phyloP scores from a whole-genome alignment of 2,329 filamentous ascomycete species.

The Verticillium nonalfalfae region DNA sequence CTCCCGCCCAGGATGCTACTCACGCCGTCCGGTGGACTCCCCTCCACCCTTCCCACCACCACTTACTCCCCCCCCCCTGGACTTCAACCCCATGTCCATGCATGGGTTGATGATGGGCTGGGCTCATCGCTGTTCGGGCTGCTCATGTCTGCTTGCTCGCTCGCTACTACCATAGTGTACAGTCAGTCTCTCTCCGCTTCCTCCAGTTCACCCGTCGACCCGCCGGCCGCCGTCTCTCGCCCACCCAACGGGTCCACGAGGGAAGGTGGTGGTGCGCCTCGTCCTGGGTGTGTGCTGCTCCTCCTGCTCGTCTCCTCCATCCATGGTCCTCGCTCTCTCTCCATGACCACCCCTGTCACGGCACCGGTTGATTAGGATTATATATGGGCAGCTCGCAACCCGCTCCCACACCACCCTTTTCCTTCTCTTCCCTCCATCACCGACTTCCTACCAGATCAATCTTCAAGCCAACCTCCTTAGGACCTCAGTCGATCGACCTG shows the following conservation, averaged over 20 bases:
- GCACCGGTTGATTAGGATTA: constrained; percentile 2
- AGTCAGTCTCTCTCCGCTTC: not conserved
- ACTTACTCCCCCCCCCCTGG: not conserved
- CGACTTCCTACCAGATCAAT: constrained; percentile 14
- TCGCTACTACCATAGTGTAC: not conserved
- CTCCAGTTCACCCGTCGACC: not conserved
- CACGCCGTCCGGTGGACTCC: not conserved
- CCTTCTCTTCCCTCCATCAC: constrained; percentile 10
- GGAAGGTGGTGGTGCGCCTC: not conserved
- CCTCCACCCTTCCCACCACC: not conserved
- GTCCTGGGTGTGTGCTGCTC: not conserved
- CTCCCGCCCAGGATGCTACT: not conserved
- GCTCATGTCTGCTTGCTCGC: not conserved
- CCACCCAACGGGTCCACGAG: constrained; percentile 2
- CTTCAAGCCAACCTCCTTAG: constrained; percentile 10
- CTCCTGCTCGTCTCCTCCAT: constrained; percentile 1
- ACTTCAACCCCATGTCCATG: constrained; percentile 4
- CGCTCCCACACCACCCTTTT: constrained; percentile 1
- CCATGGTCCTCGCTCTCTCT: not conserved
- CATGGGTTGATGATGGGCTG: constrained; percentile 8
- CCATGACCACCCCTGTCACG: not conserved
- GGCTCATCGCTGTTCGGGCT: not conserved
- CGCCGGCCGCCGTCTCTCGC: constrained; percentile 1
- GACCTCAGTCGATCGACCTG: constrained; percentile 12
- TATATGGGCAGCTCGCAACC: constrained; percentile 10